Conservation (phyloP, 2,329 filamentous ascomycete genomes). For the Fusarium sp. region DNA sequence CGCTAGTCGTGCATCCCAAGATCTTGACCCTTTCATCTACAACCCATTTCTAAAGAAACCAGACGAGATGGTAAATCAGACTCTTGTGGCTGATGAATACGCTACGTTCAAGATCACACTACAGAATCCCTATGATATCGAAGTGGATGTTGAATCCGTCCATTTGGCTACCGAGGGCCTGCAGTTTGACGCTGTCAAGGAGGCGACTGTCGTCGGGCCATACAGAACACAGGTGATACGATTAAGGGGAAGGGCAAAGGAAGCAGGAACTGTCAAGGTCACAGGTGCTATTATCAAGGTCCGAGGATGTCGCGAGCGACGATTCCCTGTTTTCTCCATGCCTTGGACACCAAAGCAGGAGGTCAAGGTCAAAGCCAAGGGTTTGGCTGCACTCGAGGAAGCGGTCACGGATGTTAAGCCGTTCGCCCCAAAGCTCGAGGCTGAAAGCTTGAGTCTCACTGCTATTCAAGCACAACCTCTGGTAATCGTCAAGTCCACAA, state of each 20-base stretch:
- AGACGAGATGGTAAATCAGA: constrained; percentile 67
- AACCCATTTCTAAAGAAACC: constrained; percentile 84
- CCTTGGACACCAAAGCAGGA: constrained; percentile 77
- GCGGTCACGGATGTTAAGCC: constrained; percentile 51
- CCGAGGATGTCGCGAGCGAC: constrained; percentile 79
- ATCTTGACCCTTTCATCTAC: constrained; percentile 89
- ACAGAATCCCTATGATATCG: constrained; percentile 94
- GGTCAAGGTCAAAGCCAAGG: constrained; percentile 79
- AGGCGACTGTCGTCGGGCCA: constrained; percentile 76
- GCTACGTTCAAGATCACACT: constrained; percentile 82
- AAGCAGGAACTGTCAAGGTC: constrained; percentile 74
- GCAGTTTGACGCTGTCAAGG: constrained; percentile 71
- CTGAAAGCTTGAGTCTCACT: constrained; percentile 67
- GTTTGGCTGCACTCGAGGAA: constrained; percentile 65
- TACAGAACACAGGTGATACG: constrained; percentile 83
- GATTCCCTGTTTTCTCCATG: constrained; percentile 83
- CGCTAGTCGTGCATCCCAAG: constrained; percentile 62
- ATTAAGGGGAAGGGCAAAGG: constrained; percentile 72
- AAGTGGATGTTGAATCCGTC: constrained; percentile 86
- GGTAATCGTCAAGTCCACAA: constrained; percentile 77
- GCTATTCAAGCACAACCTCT: constrained; percentile 84
- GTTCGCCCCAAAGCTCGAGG: constrained; percentile 52
- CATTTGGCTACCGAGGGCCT: constrained; percentile 77
- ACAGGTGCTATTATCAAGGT: constrained; percentile 83
- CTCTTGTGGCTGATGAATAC: constrained; percentile 80